Base-by-base conservation (phyloP, 352 stramenopile genomes). In the Aphanomyces invadans region DNA sequence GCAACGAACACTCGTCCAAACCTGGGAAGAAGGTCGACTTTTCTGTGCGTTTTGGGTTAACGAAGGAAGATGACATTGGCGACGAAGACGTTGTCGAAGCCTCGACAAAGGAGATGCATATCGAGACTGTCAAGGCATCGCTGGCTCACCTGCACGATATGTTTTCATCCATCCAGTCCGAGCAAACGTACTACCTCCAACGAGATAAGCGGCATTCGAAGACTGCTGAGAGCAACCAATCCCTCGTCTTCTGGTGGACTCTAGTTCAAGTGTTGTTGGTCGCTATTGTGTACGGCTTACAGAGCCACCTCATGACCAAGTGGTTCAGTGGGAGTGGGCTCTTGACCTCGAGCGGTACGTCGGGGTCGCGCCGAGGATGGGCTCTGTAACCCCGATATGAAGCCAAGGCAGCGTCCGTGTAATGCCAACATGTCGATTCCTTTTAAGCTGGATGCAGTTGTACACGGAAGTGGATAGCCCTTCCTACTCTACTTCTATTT, bases 261-360 rank as follows among this genome's bases (percentile, higher is more conserved):
- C 73, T 81, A 25, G 69, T 91, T 29, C 80, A 90, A 67, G 76
- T 93, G 56, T 45, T 67, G 7, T 75, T 83, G 39, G 74, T 93
- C 39, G 84, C 71, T 15, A 71, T 84, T 29, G 79, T 93, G 71
- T 91, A 93, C 63, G 78, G 76, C 11, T 76, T 64, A 2, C 84
- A 93, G 71, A 87, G 79, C 46, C 88, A 85, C 63, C 57, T 93
- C 32, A 73, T 93, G 49, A 81, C 90, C 77, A 90, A 91, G 73
- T 93, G 82, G 79, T 93, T 93, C 60, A 89, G 76, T 59, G 80
- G 89, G 73, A 76, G 84, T 46, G 82, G 82, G 23, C 61, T 93
- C 36, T 74, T 81, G 48, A 85, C 81, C 71, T 31, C 55, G n/a
- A 28, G 21, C 1, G 28, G 29, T 17, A 78, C 89, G 62, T 93